Base-by-base conservation (phyloP, 2,329 filamentous ascomycete genomes). In the Ascochyta viciae-villosae region DNA sequence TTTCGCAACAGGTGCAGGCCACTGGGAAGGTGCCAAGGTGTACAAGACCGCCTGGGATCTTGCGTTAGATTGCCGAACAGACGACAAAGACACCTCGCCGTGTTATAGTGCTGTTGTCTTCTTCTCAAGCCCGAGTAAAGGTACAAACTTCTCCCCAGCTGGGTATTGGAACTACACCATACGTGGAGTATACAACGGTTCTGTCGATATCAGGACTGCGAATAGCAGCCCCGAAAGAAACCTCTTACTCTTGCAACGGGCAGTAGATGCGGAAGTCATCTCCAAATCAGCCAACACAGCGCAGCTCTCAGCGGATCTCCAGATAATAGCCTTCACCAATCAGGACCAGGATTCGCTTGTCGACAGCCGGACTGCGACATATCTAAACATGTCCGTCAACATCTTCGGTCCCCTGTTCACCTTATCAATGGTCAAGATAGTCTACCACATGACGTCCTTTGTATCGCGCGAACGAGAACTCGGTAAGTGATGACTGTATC, bases 231-330 rank as follows among this genome's bases (percentile, higher is more conserved):
- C 45, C 4, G 59, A 71, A 38, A 43, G 61, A 8, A 60, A 65
- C 19, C 50, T 62, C 7, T 49, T 69, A 9, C 67, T 65, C 2
- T 50, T 71, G 5, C 66, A 71, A 42, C 64, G 49, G 15, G 66
- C 65, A 23, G 27, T 71, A n/a, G 65, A 69, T 22, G 22, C 15
- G 8, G 67, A 65, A 19, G 64, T 71, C 38, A 84, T 86, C 8
- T 74, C 62, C 4, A 48, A 13, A 6, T 33, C 57, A 8, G 45
- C 39, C 16, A 57, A 49, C 26, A 47, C 54, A 2, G 45, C 55
- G 3, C 41, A 47, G 4, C 31, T 61, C 4, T 61, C 60, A 29
- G 23, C 38, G 2, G 55, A 53, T 6, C 34, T 58, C 6, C 39
- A 68, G 7, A 45, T 58, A 6, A 60, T 68, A 13, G 34, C 61